phyloP scores from a whole-genome alignment of 345 rosid genomes.

The Clarkia xantiana region DNA sequence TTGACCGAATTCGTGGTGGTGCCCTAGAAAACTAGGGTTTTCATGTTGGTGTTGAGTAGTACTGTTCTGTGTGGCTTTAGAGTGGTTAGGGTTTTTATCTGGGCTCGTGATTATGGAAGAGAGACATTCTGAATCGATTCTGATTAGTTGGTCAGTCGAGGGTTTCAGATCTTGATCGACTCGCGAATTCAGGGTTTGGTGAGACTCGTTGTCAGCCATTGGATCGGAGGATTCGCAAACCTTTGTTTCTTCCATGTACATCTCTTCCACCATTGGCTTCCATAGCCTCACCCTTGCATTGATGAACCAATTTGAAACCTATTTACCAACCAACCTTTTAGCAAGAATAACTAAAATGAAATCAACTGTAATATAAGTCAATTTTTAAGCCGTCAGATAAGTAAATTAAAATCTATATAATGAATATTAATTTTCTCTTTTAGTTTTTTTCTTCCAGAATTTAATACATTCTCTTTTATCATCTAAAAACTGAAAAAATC shows the following conservation, averaged over 20 bases:
- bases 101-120: slow-evolving; percentile 61
- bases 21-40: slow-evolving; percentile 11
- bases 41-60: slow-evolving; percentile 9
- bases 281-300: slow-evolving; percentile 99
- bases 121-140: slow-evolving; percentile 78
- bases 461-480: no score
- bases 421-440: no score
- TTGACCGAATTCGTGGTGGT: not conserved
- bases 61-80: slow-evolving; percentile 18
- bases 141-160: slow-evolving; percentile 40
- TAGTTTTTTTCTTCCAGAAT: no score
- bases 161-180: slow-evolving; percentile 51
- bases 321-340: slow-evolving; percentile 9
- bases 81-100: slow-evolving; percentile 15
- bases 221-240: slow-evolving; percentile 37
- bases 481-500: no score
- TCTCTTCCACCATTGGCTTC: slow-evolving; percentile 99
- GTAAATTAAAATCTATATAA: no score
- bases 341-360: no score
- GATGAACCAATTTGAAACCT: slow-evolving; percentile 95
- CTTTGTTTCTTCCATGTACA: slow-evolving; percentile 81
- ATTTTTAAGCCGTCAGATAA: no score
- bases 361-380: no score
- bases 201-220: slow-evolving; percentile 14
- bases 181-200: not conserved